Base-by-base conservation (phyloP, 2,329 filamentous ascomycete genomes). In the Cytospora piceicola region DNA sequence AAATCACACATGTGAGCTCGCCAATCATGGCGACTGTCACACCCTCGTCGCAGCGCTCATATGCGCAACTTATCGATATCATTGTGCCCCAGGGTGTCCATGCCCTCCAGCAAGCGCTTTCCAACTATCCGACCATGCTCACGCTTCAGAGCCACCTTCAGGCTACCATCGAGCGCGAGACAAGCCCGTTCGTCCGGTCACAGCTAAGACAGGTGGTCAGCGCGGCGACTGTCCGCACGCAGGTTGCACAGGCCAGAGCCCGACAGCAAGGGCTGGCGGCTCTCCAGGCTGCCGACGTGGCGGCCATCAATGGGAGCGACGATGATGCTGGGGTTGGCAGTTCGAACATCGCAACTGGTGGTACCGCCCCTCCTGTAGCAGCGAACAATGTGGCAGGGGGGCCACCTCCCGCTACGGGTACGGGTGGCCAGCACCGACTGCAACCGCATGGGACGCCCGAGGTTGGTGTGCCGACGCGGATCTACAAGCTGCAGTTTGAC, bases 401-500 rank as follows among this genome's bases (percentile, higher is more conserved):
- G 6, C 67, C 67, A 20, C 64, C 64, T 5, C 59, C 64, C 7
- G 7, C 68, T 30, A 46, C 64, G 59, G 8, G 71, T 22, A 27
- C 65, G 20, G 63, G 62, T 24, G 66, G 63, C 20, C 46, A 57
- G 72, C 39, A 61, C 65, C 66, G 63, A 32, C 75, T 80, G 51
- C 80, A 84, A 62, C 81, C 80, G 3, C 82, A 83, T 67, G 73
- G 75, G 1, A 75, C 77, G 46, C 74, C 78, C 9, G 83, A 86
- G 68, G 77, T 69, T 27, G 72, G 79, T 36, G 81, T 80, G 63
- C 80, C 82, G 14, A 81, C 83, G 9, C 79, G 95, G 29, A 91
- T 99, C 3, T 99, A 98, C 82, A 99, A 99, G 78, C 82, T 98
- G 42, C 95, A 99, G 76, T 99, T 97, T 71, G 95, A 99, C 75